These are phyloP conservation scores for Cutaneotrichosporon arboriforme DNA, from an alignment of 1,284 basidiomycete genomes.

Conservation along the genomic window DNA sequence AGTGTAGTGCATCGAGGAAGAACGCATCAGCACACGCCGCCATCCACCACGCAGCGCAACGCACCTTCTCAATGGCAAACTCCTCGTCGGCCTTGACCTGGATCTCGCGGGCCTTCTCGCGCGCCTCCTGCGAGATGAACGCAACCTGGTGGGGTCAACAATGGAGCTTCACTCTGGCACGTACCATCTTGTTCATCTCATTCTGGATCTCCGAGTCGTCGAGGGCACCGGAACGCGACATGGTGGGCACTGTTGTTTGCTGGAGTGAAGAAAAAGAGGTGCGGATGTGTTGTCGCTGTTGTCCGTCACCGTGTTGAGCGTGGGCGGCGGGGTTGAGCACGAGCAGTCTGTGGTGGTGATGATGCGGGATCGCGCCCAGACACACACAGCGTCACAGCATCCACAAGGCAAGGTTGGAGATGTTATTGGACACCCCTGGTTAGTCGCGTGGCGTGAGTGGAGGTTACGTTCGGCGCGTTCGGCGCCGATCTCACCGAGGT, in stretches of 20 bases:
- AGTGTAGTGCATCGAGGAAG: neutral
- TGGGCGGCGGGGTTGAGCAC: neutral
- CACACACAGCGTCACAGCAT: too few species aligned
- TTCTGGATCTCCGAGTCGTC: conserved; percentile 94
- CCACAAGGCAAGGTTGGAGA: too few species aligned
- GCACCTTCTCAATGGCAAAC: conserved; percentile 92
- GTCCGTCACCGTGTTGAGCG: neutral
- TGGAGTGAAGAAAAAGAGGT: neutral
- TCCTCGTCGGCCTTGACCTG: conserved; percentile 95
- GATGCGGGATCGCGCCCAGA: neutral
- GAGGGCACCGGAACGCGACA: conserved; percentile 56
- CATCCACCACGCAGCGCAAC: conserved; percentile 2
- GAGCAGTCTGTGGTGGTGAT: neutral
- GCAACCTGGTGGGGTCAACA: conserved; percentile 59
- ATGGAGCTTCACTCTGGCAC: too few species aligned
- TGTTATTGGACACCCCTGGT: too few species aligned
- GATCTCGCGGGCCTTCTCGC: conserved; percentile 95
- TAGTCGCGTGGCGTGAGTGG: too few species aligned
- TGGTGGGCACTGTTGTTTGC: conserved; percentile 21
- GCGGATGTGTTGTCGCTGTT: neutral
- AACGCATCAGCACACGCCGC: neutral
- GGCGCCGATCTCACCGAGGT: too few species aligned
- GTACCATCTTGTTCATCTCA: conserved; percentile 99
- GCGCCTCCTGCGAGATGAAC: conserved; percentile 93
- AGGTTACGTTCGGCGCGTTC: too few species aligned